A percentile compares a stretch with the other conserved stretches of the same genome.
Conservation (phyloP, 805 yeast genomes). For the Starmerella bacillaris region DNA sequence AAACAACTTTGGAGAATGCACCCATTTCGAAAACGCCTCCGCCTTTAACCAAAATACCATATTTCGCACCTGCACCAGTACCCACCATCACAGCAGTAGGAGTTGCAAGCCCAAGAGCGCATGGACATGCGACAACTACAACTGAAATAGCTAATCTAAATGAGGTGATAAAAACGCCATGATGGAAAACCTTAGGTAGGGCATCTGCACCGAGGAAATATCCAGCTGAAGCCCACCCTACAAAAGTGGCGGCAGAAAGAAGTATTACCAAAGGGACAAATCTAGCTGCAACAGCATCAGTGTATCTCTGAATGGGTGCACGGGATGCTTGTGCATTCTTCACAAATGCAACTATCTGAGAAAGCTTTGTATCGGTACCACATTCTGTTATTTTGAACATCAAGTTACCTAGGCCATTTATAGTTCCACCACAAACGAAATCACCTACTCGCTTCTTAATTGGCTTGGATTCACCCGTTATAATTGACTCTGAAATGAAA, state of each 20-base stretch:
- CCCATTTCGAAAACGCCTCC: slow-evolving; percentile 75
- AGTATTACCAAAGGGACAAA: slow-evolving; percentile 63
- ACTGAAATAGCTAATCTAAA: slow-evolving; percentile 75
- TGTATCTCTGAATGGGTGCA: slow-evolving; percentile 81
- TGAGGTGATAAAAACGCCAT: slow-evolving; percentile 36
- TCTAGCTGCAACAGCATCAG: slow-evolving; percentile 66
- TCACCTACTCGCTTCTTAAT: slow-evolving; percentile 46
- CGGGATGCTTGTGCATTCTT: slow-evolving; percentile 74
- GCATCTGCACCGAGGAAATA: slow-evolving; percentile 17
- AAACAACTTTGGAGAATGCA: slow-evolving; percentile 40
- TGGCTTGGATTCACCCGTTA: slow-evolving; percentile 83
- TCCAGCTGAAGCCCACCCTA: slow-evolving; percentile 34
- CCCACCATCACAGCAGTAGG: slow-evolving; percentile 99
- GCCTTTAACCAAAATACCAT: slow-evolving; percentile 84
- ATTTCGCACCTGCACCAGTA: slow-evolving; percentile 81
- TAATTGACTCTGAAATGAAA: slow-evolving; percentile 70
- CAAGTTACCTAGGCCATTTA: slow-evolving; percentile 60
- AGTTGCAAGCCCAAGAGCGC: slow-evolving; percentile 92
- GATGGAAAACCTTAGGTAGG: slow-evolving; percentile 37
- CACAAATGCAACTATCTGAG: slow-evolving; percentile 72
- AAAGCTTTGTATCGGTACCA: slow-evolving; percentile 70
- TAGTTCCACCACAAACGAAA: slow-evolving; percentile 70
- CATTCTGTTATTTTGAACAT: slow-evolving; percentile 50
- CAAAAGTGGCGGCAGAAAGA: slow-evolving; percentile 50
- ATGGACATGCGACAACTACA: slow-evolving; percentile 94